Evolutionary conservation across 768 basidiomycete genomes (phyloP).

Genomic region (Pulveroboletus sp.): DNA sequence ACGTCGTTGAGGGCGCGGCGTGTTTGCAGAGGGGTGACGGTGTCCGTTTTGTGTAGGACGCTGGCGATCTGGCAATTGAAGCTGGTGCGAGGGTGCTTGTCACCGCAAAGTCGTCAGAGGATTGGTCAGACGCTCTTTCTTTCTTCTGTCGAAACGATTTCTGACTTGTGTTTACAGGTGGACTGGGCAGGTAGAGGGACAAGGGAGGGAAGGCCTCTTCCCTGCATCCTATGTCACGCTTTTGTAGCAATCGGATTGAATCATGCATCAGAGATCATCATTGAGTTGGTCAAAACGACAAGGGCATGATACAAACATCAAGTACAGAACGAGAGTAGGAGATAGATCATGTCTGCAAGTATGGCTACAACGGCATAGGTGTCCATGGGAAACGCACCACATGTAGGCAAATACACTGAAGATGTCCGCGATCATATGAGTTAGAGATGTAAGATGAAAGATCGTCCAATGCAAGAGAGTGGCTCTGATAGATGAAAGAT

Average conservation of each 20-base stretch:
- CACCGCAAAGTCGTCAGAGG: slow-evolving; percentile 64
- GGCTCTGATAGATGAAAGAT: slow-evolving; percentile 21
- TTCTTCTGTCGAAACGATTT: background rate
- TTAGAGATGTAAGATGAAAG: slow-evolving; percentile 30
- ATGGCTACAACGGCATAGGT: slow-evolving; percentile 26
- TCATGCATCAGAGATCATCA: slow-evolving; percentile 9
- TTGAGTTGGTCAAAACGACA: slow-evolving; percentile 22
- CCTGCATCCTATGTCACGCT: slow-evolving; percentile 68
- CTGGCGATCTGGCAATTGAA: slow-evolving; percentile 61
- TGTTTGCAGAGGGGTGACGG: background rate
- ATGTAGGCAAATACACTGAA: slow-evolving; percentile 3
- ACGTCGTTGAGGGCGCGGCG: slow-evolving; percentile 4
- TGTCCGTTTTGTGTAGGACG: slow-evolving; percentile 48
- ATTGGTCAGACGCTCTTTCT: slow-evolving; percentile 53
- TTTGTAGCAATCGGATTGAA: slow-evolving; percentile 32
- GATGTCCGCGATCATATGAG: slow-evolving; percentile 24
- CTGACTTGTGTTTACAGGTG: slow-evolving; percentile 45
- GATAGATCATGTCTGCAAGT: slow-evolving; percentile 19
- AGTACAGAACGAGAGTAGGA: slow-evolving; percentile 34
- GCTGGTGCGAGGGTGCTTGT: slow-evolving; percentile 60
- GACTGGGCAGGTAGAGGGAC: slow-evolving; percentile 61
- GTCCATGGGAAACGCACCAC: slow-evolving; percentile 25
- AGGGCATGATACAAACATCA: slow-evolving; percentile 25
- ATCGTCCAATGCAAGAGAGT: slow-evolving; percentile 18
- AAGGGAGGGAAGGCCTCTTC: slow-evolving; percentile 57